Conservation (phyloP, 2,329 filamentous ascomycete species). For the Onygenales sp. region DNA sequence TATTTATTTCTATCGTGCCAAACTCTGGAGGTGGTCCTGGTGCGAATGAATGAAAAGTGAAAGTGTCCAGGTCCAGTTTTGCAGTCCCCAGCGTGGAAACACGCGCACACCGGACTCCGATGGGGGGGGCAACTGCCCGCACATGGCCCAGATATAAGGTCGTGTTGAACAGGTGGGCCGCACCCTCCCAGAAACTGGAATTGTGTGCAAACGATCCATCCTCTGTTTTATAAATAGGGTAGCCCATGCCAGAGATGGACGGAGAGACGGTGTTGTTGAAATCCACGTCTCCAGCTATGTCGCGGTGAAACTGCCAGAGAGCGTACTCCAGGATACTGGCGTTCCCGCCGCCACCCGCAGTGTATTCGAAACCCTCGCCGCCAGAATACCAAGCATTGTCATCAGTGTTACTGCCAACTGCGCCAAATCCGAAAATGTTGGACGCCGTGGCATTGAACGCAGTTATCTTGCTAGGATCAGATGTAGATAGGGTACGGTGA, state of each 20-base stretch:
- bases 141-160: not conserved
- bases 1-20: too few relatives aligned
- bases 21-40: not conserved
- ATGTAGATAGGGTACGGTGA: not conserved
- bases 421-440: too few relatives aligned
- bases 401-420: too few relatives aligned
- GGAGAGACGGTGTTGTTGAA: not conserved
- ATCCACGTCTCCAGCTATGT: not conserved
- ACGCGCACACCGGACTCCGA: slow-evolving; percentile 3
- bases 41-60: not conserved
- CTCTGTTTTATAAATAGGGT: not conserved
- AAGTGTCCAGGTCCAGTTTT: not conserved
- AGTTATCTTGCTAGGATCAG: too few relatives aligned
- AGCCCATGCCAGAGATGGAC: not conserved
- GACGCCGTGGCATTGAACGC: too few relatives aligned
- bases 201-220: not conserved
- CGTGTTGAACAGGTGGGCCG: not conserved
- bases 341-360: not conserved
- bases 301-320: slow-evolving; percentile 3
- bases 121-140: not conserved
- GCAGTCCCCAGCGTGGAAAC: not conserved
- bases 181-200: not conserved
- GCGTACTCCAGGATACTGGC: not conserved
- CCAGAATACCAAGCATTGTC: not conserved
- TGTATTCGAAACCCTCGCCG: not conserved